phyloP scores from a whole-genome alignment of 305 asterid genomes.

The Solanum hybrid region DNA sequence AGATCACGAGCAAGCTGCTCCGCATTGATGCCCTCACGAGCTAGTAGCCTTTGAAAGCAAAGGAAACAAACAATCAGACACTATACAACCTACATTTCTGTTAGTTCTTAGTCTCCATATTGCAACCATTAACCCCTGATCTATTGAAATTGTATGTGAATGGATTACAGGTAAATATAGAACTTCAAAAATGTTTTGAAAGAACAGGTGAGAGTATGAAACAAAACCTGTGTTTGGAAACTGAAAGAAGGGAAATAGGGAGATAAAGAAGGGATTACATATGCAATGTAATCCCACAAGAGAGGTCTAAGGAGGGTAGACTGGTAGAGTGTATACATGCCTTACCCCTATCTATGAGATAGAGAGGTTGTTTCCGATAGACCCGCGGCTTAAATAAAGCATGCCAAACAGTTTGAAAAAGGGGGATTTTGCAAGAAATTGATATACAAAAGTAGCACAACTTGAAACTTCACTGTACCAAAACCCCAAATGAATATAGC shows the following conservation, averaged over 20 bases:
- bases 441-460: neutral
- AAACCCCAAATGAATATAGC: neutral
- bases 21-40: slow-evolving; percentile 90
- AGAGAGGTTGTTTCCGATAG: neutral
- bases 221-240: neutral
- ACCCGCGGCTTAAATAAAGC: neutral
- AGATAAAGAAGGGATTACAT: neutral
- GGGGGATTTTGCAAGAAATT: neutral
- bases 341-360: neutral
- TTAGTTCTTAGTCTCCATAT: neutral
- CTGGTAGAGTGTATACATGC: neutral
- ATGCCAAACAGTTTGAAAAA: neutral
- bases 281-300: neutral
- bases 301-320: neutral
- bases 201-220: neutral
- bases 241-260: neutral
- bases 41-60: slow-evolving; percentile 51
- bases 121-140: neutral
- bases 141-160: neutral
- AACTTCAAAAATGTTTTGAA: neutral
- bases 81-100: neutral
- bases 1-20: slow-evolving; percentile 99
- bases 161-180: neutral
- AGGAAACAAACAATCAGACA: neutral
- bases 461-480: neutral